Evolutionary conservation across 176 grass and related monocot species (phyloP).

Genomic region (Elymus sibiricus): DNA sequence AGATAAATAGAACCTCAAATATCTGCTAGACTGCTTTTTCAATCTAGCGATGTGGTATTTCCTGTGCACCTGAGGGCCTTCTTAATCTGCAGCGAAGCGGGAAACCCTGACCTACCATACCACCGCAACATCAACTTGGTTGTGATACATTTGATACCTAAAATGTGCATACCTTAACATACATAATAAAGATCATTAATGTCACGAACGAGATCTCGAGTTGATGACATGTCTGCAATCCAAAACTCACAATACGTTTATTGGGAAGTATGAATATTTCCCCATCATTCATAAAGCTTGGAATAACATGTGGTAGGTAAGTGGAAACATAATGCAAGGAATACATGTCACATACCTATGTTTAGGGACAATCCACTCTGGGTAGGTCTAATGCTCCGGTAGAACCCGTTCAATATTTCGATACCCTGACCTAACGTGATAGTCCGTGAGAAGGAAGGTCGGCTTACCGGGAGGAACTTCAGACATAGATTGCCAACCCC

Average conservation of each 20-base stretch:
- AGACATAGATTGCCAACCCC: too few species aligned
- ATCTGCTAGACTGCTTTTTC: not conserved
- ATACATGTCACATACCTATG: conserved; percentile 4
- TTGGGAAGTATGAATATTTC: not conserved
- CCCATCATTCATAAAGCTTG: not conserved
- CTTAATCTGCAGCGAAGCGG: conserved; percentile 35
- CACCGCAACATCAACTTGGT: not conserved
- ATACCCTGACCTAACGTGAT: too few species aligned
- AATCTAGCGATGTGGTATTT: conserved; percentile 39
- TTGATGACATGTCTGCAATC: conserved; percentile 49
- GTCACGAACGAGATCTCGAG: not conserved
- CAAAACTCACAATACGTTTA: not conserved
- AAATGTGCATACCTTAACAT: conserved; percentile 23
- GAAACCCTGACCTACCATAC: not conserved
- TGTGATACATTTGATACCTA: not conserved
- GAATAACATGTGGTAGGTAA: not conserved
- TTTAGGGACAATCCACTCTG: too few species aligned
- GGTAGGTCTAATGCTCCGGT: too few species aligned
- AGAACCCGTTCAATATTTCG: too few species aligned
- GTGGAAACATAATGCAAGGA: not conserved
- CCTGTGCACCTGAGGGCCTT: conserved; percentile 19
- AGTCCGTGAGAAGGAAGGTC: too few species aligned
- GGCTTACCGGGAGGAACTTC: too few species aligned
- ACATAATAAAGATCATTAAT: conserved; percentile 17
- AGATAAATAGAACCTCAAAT: conserved; percentile 26